A percentile compares a stretch with the other conserved stretches of the same genome.
These are phyloP conservation scores for Asterella californica DNA, from an alignment of 225 moss, liverwort and hornwort genomes.

Conservation along the genomic window DNA sequence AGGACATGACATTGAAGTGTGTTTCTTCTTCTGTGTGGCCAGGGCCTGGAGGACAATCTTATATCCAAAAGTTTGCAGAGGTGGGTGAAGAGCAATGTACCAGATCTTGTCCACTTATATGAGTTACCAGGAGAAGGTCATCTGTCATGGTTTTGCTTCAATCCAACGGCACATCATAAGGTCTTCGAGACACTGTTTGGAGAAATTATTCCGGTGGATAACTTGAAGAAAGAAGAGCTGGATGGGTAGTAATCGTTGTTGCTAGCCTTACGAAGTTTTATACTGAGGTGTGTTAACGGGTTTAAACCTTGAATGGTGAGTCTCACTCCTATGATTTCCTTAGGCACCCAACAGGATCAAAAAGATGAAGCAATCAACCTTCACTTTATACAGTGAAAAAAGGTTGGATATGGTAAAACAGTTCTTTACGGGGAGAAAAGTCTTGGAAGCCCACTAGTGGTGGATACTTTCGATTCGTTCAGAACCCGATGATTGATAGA, in stretches of 20 bases:
- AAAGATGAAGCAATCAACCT: too few species aligned
- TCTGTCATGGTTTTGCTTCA: slow-evolving; percentile 40
- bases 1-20: neutral
- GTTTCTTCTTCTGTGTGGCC: neutral
- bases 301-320: too few species aligned
- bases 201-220: slow-evolving; percentile 7
- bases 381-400: too few species aligned
- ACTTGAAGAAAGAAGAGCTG: neutral
- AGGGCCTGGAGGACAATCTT: slow-evolving; percentile 41
- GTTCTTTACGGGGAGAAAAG: too few species aligned
- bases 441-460: too few species aligned
- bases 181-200: slow-evolving; percentile 33
- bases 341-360: too few species aligned
- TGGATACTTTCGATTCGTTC: too few species aligned
- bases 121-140: slow-evolving; percentile 36
- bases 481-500: too few species aligned
- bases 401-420: too few species aligned
- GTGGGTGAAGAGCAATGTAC: slow-evolving; percentile 43
- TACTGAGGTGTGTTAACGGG: too few species aligned
- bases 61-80: slow-evolving; percentile 45
- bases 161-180: slow-evolving; percentile 25
- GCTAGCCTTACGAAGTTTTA: too few species aligned
- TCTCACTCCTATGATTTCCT: too few species aligned
- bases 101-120: slow-evolving; percentile 31
- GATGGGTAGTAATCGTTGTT: neutral